Evolutionary conservation across 306 rosid species (phyloP).

Genomic region (Coriaria nepalensis): DNA sequence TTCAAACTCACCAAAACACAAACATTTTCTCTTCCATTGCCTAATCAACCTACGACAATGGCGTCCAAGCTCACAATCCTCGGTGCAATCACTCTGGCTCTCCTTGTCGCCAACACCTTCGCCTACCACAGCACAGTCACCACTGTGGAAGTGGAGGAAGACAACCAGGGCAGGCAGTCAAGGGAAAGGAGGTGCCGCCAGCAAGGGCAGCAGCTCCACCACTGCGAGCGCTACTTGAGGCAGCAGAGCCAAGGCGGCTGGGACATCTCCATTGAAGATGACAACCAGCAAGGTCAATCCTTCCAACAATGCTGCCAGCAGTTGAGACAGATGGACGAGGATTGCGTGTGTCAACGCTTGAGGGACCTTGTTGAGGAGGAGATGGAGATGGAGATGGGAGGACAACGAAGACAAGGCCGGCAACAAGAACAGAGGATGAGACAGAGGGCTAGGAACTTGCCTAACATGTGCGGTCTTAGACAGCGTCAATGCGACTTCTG

Average conservation of each 20-base stretch:
- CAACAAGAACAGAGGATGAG: slow-evolving; percentile 1
- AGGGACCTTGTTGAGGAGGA: neutral
- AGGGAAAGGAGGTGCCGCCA: neutral
- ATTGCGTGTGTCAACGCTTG: slow-evolving; percentile 7
- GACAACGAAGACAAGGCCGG: neutral
- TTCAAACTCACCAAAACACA: no score
- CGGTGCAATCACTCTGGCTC: no score
- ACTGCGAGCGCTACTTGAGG: slow-evolving; percentile 1
- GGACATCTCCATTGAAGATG: neutral
- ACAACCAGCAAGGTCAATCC: neutral
- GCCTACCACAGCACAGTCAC: no score
- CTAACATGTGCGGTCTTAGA: slow-evolving; percentile 4
- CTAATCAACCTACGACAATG: no score
- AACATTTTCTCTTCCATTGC: no score
- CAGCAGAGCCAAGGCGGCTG: neutral
- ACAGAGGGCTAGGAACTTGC: slow-evolving; percentile 4
- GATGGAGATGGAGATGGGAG: no score
- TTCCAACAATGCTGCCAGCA: neutral
- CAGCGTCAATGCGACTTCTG: neutral
- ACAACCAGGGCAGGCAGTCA: neutral
- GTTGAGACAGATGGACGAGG: slow-evolving; percentile 5
- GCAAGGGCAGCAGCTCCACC: slow-evolving; percentile 1
- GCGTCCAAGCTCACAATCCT: no score
- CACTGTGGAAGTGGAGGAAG: neutral
- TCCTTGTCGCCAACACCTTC: no score